Percentiles rank a stretch among this genome's conserved stretches.
These are phyloP conservation scores for Penicillium sp. DNA, from an alignment of 2,329 filamentous ascomycete species.

Conservation along the genomic window DNA sequence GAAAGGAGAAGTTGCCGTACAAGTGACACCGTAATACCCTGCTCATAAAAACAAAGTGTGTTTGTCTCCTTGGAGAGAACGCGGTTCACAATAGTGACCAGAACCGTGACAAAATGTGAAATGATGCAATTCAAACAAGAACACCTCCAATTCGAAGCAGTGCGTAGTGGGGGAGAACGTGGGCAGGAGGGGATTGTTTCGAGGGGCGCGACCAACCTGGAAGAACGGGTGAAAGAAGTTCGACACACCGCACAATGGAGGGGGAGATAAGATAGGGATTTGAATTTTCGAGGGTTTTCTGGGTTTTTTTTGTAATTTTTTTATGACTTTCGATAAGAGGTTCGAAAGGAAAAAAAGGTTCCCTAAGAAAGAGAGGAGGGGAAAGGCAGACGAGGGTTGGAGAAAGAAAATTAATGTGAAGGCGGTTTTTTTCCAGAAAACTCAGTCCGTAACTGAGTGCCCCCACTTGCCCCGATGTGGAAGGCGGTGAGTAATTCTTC, in stretches of 20 bases:
- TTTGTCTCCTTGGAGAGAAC: not conserved
- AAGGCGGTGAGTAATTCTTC: not conserved
- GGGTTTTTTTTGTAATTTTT: conserved; percentile 38
- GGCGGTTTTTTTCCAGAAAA: conserved; percentile 31
- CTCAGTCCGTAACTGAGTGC: conserved; percentile 27
- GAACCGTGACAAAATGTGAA: not conserved
- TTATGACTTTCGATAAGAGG: conserved; percentile 30
- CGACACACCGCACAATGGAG: conserved; percentile 36
- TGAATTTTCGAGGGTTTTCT: conserved; percentile 40
- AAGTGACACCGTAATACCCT: not conserved
- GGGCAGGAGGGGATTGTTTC: not conserved
- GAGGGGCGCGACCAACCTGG: conserved; percentile 20
- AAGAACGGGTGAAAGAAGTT: conserved; percentile 29
- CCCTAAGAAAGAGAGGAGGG: conserved; percentile 29
- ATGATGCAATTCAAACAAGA: not conserved
- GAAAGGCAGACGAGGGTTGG: conserved; percentile 15
- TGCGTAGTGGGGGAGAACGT: not conserved
- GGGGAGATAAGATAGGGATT: conserved; percentile 29
- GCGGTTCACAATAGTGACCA: not conserved
- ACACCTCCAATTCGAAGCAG: not conserved
- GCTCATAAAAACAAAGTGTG: not conserved
- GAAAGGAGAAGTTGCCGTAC: conserved; percentile 4
- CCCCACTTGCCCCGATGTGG: conserved; percentile 24
- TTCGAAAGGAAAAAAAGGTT: conserved; percentile 34
- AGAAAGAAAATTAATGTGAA: conserved; percentile 28